Evolutionary conservation across 352 stramenopile species (phyloP).

Genomic region (Peronosclerospora sorghi): DNA sequence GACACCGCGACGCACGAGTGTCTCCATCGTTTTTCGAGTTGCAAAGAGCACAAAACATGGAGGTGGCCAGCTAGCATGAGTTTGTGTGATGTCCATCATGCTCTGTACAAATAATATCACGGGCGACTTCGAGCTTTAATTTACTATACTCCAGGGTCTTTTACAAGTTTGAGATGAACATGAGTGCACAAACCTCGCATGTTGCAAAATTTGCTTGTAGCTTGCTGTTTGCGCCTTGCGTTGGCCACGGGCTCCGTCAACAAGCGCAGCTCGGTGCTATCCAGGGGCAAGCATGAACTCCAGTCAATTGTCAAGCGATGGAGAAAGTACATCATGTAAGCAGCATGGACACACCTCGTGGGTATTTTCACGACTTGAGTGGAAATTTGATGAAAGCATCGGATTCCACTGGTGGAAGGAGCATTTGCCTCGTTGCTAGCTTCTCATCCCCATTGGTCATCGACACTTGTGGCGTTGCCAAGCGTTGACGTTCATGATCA

Average conservation of each 20-base stretch:
- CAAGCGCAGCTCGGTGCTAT: slow-evolving; percentile 50
- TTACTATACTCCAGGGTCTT: slow-evolving; percentile 18
- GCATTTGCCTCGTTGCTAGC: slow-evolving; percentile 59
- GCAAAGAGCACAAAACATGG: slow-evolving; percentile 49
- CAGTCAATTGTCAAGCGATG: no score
- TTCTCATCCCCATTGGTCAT: slow-evolving; percentile 52
- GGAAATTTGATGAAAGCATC: slow-evolving; percentile 49
- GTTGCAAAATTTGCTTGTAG: slow-evolving; percentile 42
- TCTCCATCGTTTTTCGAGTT: slow-evolving; percentile 32
- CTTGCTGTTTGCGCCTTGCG: slow-evolving; percentile 23
- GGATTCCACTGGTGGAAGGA: slow-evolving; percentile 69
- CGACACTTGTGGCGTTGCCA: slow-evolving; percentile 11
- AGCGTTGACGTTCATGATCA: slow-evolving; percentile 56
- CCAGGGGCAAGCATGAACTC: neutral
- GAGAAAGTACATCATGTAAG: no score
- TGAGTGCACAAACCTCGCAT: slow-evolving; percentile 23
- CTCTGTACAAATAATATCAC: slow-evolving; percentile 66
- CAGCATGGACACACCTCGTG: slow-evolving; percentile 27
- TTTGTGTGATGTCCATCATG: neutral
- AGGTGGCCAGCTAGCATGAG: slow-evolving; percentile 1
- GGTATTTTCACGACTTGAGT: slow-evolving; percentile 58
- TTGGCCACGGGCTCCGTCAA: slow-evolving; percentile 35
- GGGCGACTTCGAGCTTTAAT: slow-evolving; percentile 55
- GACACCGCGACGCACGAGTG: slow-evolving; percentile 45
- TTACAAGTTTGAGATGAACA: neutral